These are phyloP conservation scores for Fomitopsis pulvina DNA, from an alignment of 768 basidiomycete genomes.

Conservation along the genomic window DNA sequence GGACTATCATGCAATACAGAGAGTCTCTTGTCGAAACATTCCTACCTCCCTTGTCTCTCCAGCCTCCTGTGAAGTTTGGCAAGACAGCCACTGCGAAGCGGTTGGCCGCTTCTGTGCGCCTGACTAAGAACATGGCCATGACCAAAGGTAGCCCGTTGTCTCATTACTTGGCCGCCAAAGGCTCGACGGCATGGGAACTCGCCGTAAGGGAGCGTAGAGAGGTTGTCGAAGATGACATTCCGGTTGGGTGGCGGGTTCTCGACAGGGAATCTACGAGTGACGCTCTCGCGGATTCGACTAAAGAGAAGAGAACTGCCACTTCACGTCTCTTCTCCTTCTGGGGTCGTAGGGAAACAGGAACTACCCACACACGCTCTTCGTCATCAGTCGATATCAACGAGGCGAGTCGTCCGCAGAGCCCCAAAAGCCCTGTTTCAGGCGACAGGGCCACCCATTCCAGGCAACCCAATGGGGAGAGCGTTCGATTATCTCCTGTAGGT, in stretches of 20 bases:
- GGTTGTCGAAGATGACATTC: slow-evolving; percentile 47
- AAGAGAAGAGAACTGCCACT: slow-evolving; percentile 38
- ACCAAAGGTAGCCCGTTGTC: slow-evolving; percentile 60
- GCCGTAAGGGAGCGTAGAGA: slow-evolving; percentile 52
- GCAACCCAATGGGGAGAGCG: slow-evolving; percentile 16
- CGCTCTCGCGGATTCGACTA: slow-evolving; percentile 35
- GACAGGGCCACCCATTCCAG: slow-evolving; percentile 8
- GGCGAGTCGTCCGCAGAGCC: slow-evolving; percentile 2
- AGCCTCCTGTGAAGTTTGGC: slow-evolving; percentile 41
- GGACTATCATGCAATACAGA: slow-evolving; percentile 24
- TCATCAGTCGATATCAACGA: neutral
- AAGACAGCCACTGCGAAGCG: slow-evolving; percentile 54
- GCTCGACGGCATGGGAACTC: slow-evolving; percentile 71
- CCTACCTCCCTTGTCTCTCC: slow-evolving; percentile 45
- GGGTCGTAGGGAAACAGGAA: slow-evolving; percentile 35
- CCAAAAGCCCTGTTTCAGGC: slow-evolving; percentile 5
- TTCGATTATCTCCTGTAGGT: slow-evolving; percentile 4
- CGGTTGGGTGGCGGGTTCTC: slow-evolving; percentile 68
- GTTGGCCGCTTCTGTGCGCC: slow-evolving; percentile 51
- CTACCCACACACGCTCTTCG: slow-evolving; percentile 6
- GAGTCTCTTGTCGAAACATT: slow-evolving; percentile 33
- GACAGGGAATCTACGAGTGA: slow-evolving; percentile 40
- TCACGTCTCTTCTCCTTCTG: slow-evolving; percentile 73
- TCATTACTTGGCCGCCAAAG: slow-evolving; percentile 63
- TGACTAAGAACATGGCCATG: slow-evolving; percentile 53